Conservation (phyloP, 306 rosid genomes). For the Malus asiatica region DNA sequence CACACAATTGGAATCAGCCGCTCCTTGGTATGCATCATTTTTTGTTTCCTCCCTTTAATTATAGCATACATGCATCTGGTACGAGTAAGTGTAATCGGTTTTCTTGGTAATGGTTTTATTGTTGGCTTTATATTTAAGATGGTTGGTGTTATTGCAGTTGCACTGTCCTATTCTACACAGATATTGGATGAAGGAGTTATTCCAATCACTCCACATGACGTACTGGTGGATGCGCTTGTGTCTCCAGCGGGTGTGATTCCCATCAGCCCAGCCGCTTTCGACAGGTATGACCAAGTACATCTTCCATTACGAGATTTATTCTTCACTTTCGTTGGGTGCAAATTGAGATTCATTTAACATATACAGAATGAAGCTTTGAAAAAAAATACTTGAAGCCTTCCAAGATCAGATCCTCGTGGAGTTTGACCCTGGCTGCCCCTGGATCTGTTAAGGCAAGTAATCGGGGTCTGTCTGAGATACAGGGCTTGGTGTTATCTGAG, state of each 20-base stretch:
- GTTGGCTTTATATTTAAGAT: not conserved
- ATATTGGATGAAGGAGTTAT: conserved; percentile 71
- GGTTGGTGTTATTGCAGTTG: conserved; percentile 49
- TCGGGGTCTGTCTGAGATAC: not conserved
- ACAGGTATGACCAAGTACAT: conserved; percentile 40
- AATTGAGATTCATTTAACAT: not conserved
- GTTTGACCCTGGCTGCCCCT: not conserved
- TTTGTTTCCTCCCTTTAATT: not conserved
- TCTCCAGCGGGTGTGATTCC: conserved; percentile 76
- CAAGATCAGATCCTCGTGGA: not conserved
- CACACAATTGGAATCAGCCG: conserved; percentile 76
- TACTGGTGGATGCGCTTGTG: conserved; percentile 74
- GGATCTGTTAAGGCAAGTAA: not conserved
- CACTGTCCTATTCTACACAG: conserved; percentile 74
- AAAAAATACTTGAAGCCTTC: conserved; percentile 6
- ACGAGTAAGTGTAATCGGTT: conserved; percentile 3
- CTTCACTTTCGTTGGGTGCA: not conserved
- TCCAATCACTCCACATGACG: conserved; percentile 57
- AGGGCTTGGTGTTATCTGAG: not conserved
- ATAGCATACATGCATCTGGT: not conserved
- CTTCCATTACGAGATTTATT: not conserved
- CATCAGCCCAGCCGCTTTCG: conserved; percentile 54
- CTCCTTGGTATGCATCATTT: conserved; percentile 53
- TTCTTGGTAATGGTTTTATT: conserved; percentile 7
- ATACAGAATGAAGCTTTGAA: conserved; percentile 29